Evolutionary conservation across 352 stramenopile genomes (phyloP).

Genomic region (Phytophthora colocasiae): DNA sequence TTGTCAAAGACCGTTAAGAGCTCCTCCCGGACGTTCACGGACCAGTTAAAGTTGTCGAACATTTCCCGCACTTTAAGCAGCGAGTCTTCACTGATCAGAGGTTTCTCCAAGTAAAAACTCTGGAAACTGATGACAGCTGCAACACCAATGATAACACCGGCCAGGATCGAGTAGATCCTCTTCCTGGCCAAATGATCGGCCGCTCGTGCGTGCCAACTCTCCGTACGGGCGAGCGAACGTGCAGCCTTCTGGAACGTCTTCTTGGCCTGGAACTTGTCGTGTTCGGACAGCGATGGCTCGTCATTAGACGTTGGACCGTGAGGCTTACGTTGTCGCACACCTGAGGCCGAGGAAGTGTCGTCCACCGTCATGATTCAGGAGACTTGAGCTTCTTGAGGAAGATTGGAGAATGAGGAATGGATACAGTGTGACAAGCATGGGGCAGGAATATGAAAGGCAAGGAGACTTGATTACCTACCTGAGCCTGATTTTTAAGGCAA

Average conservation of each 20-base stretch:
- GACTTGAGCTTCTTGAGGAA: constrained; percentile 8
- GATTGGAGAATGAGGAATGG: constrained; percentile 26
- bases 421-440: constrained; percentile 13
- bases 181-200: constrained; percentile 63
- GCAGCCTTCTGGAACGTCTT: constrained; percentile 29
- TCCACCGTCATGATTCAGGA: constrained; percentile 19
- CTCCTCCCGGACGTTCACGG: constrained; percentile 71
- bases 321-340: constrained; percentile 40
- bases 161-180: constrained; percentile 77
- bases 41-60: constrained; percentile 75
- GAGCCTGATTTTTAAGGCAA: constrained; percentile 23
- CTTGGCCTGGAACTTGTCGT: constrained; percentile 23
- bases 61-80: constrained; percentile 63
- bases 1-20: constrained; percentile 70
- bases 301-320: constrained; percentile 12
- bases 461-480: constrained; percentile 10
- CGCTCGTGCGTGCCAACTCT: constrained; percentile 67
- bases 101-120: constrained; percentile 55
- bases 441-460: constrained; percentile 10
- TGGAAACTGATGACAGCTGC: constrained; percentile 55
- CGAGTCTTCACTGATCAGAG: constrained; percentile 56
- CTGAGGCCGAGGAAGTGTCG: constrained; percentile 12
- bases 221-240: constrained; percentile 42
- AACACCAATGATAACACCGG: constrained; percentile 65
- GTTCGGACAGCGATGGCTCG: constrained; percentile 5